These are phyloP conservation scores for Akanthomyces dipterigenus DNA, from an alignment of 2,329 filamentous ascomycete genomes.

Conservation along the genomic window DNA sequence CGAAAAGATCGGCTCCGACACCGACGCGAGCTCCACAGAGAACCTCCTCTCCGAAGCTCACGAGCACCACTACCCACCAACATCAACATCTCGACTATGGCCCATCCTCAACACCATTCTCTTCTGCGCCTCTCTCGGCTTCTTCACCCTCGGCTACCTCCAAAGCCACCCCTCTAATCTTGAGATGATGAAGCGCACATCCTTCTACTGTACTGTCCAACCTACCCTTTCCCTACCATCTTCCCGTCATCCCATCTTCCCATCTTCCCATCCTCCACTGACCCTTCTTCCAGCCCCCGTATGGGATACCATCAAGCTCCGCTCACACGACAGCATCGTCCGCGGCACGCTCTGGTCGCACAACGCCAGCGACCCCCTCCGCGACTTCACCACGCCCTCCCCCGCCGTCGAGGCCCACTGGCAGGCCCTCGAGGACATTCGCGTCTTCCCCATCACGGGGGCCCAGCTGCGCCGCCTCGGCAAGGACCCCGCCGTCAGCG, in stretches of 20 bases:
- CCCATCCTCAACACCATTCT: neutral
- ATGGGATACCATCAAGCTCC: constrained; percentile 6
- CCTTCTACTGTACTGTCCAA: constrained; percentile 1
- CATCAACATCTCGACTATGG: neutral
- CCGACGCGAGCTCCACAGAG: neutral
- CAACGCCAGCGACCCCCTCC: neutral
- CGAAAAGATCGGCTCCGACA: neutral
- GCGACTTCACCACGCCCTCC: neutral
- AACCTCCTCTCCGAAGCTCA: neutral
- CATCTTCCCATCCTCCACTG: neutral
- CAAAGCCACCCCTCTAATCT: neutral
- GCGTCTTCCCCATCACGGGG: constrained; percentile 16
- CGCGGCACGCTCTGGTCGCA: neutral
- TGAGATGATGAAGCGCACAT: constrained; percentile 3
- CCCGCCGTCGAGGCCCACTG: neutral
- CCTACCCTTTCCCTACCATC: too few species aligned
- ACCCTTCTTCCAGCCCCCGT: neutral
- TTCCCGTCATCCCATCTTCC: too few species aligned
- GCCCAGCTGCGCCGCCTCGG: constrained; percentile 22
- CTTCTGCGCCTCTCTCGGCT: neutral
- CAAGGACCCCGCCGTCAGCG: constrained; percentile 22
- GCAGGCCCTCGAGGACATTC: constrained; percentile 1
- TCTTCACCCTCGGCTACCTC: neutral
- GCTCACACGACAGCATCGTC: neutral
- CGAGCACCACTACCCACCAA: neutral